A percentile compares a stretch with the other conserved stretches of the same genome.
These are phyloP conservation scores for Pelargonium citronellum DNA, from an alignment of 441 rosid species.

Conservation along the genomic window DNA sequence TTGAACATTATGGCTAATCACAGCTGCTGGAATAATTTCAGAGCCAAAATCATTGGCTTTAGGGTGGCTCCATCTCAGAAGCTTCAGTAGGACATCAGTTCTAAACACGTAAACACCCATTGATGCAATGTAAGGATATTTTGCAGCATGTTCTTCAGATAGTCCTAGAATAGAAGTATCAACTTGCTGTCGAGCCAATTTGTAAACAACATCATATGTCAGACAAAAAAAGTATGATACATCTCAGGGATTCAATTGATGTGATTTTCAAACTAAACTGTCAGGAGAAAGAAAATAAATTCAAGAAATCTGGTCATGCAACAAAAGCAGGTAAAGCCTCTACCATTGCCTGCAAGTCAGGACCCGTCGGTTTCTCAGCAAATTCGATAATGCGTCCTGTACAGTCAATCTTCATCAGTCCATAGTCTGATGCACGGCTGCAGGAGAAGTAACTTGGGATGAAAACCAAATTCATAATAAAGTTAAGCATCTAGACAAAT, in stretches of 20 bases:
- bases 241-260: too few species aligned
- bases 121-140: slow-evolving; percentile 77
- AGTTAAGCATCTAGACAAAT: neutral
- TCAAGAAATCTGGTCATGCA: neutral
- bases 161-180: slow-evolving; percentile 69
- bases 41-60: slow-evolving; percentile 84
- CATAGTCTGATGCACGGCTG: slow-evolving; percentile 91
- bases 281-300: neutral
- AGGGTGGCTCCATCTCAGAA: slow-evolving; percentile 71
- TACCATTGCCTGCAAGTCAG: slow-evolving; percentile 77
- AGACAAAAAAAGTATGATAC: too few species aligned
- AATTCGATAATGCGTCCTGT: slow-evolving; percentile 60
- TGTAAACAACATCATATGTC: neutral
- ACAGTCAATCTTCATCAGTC: slow-evolving; percentile 71
- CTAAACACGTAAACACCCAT: slow-evolving; percentile 92
- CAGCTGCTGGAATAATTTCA: slow-evolving; percentile 87
- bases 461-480: neutral
- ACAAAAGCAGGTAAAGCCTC: slow-evolving; percentile 3
- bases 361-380: slow-evolving; percentile 74
- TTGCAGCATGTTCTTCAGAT: slow-evolving; percentile 51
- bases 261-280: too few species aligned
- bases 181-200: slow-evolving; percentile 44
- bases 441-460: neutral
- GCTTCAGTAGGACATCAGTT: slow-evolving; percentile 61
- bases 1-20: slow-evolving; percentile 65